Evolutionary conservation across 2,329 filamentous ascomycete genomes (phyloP).

Genomic region (Delphinella strobiligena): DNA sequence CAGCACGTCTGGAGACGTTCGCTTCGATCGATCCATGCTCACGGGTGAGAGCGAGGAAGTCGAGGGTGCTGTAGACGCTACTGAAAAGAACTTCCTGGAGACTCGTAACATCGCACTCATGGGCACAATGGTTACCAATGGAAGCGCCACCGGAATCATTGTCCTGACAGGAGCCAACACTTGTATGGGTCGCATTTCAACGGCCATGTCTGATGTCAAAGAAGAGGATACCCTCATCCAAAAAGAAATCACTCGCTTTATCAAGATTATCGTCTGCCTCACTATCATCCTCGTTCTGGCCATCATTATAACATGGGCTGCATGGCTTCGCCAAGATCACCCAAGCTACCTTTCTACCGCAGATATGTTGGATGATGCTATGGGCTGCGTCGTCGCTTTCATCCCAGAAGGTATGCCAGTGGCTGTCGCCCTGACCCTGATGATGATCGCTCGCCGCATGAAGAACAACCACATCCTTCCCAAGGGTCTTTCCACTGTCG

Average conservation of each 20-base stretch:
- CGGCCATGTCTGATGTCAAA: conserved; percentile 25
- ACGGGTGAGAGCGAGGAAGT: conserved; percentile 33
- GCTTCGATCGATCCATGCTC: conserved; percentile 31
- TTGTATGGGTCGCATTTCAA: conserved; percentile 32
- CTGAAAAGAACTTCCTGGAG: conserved; percentile 31
- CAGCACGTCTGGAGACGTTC: conserved; percentile 29
- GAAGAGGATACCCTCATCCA: conserved; percentile 30
- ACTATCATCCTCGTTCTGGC: conserved; percentile 25
- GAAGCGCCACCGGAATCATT: conserved; percentile 28
- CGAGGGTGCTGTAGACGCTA: conserved; percentile 28
- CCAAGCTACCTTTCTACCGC: conserved; percentile 29
- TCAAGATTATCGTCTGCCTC: conserved; percentile 29
- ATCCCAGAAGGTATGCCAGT: conserved; percentile 21
- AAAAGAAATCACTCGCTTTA: conserved; percentile 32
- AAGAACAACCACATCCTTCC: conserved; percentile 31
- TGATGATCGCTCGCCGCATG: conserved; percentile 33
- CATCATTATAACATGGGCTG: conserved; percentile 36
- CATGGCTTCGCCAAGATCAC: conserved; percentile 29
- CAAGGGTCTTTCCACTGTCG: conserved; percentile 31
- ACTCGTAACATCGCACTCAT: conserved; percentile 33
- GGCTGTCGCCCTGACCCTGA: conserved; percentile 23
- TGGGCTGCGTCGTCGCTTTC: conserved; percentile 23
- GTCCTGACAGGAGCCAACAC: conserved; percentile 28
- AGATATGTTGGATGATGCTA: conserved; percentile 34
- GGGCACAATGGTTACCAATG: conserved; percentile 32